Evolutionary conservation across 2,329 filamentous ascomycete species (phyloP), one percentile per base, ranked within the genome.

Genomic region (Verticillium isaacii): DNA sequence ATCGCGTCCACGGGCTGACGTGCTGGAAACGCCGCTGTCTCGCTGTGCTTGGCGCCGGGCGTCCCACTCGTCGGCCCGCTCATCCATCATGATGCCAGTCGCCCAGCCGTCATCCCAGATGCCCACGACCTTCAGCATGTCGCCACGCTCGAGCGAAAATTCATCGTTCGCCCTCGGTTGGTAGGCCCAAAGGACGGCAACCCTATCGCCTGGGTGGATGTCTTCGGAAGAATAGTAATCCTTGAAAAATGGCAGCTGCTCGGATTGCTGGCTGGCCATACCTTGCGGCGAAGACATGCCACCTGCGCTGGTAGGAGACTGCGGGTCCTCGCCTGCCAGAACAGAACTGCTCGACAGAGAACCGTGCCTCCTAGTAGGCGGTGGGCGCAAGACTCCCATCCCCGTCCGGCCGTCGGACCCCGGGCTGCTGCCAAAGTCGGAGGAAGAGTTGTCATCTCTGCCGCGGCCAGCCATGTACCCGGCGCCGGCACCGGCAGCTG

Each of bases 51-150:
- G 88, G 69, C 87, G 85, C 66, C 89, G 85, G 54, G 85, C 83
- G 68, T 96, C 91, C 88, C 92, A 97, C 66, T 97, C 92, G 64
- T 98, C 94, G 2, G 93, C 93, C 61, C 87, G 85, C 69, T 96
- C 91, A 60, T 89, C 84, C 61, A 96, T 79, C 72, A 96, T 83
- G 61, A 97, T 85, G 69, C 95, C 95, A 1, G 95, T 99, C 12
- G 95, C 95, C 95, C 95, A 99, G 56, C 95, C 95, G 73, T 99
- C 95, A 71, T 99, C 95, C 95, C 95, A 99, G 67, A 99, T 99
- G 65, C 95, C 95, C 36, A 98, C 90, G 15, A 99, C 89, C 78
- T 97, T 98, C 71, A 99, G 84, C 93, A 99, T 97, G 72, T 99
- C 95, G 60, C 95, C 95, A 62, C 95, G 88, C 70, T 98, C 95